Conservation (phyloP, 768 basidiomycete genomes). For the Rhodocollybia butyracea region DNA sequence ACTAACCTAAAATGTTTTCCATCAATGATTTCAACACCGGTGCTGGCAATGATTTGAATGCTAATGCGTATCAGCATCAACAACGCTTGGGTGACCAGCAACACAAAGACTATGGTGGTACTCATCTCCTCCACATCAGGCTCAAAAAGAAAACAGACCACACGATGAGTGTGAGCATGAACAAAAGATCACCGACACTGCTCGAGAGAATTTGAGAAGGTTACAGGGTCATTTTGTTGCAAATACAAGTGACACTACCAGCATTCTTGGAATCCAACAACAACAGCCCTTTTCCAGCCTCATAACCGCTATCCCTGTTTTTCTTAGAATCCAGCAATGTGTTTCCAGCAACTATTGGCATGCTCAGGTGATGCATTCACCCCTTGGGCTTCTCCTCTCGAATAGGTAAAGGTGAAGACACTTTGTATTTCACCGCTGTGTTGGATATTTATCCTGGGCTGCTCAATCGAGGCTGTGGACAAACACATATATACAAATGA, state of each 20-base stretch:
- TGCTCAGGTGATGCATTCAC: conserved; percentile 76
- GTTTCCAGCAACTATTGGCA: conserved; percentile 60
- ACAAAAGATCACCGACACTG: conserved; percentile 1
- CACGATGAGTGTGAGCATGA: background rate
- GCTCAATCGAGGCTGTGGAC: too few species aligned
- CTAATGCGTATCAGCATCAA: background rate
- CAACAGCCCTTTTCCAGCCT: conserved; percentile 26
- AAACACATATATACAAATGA: too few species aligned
- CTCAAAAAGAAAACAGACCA: background rate
- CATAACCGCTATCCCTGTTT: conserved; percentile 24
- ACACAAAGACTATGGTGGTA: background rate
- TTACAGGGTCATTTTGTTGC: background rate
- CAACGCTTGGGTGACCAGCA: background rate
- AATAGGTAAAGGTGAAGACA: conserved; percentile 15
- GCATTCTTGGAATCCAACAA: conserved; percentile 51
- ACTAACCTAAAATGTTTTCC: too few species aligned
- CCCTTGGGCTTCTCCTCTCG: conserved; percentile 49
- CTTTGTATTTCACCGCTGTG: conserved; percentile 52
- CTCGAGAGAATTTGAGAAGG: background rate
- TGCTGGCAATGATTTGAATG: background rate
- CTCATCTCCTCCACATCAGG: background rate
- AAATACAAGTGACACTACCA: too few species aligned
- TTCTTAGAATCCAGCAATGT: conserved; percentile 62
- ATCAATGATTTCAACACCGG: conserved; percentile 1
- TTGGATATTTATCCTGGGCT: too few species aligned